Evolutionary conservation across 768 basidiomycete genomes (phyloP), one percentile per base, ranked within the genome.

Genomic region (Calocybe gangraenosa): DNA sequence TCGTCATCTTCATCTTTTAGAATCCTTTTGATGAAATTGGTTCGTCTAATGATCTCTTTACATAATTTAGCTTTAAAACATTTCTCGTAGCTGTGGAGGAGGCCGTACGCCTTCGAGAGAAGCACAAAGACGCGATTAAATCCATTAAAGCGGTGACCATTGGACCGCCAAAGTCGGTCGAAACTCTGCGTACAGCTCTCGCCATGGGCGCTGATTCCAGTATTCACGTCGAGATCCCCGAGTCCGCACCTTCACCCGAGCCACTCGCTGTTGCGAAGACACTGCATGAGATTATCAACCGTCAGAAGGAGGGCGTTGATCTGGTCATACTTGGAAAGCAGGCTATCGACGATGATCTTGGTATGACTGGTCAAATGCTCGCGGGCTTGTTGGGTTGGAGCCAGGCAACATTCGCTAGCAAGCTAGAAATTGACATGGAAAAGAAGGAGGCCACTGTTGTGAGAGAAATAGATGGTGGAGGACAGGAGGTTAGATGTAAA

Each of bases 21-120:
- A 98, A 98, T 66, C 95, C 96, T 0, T 98, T 97, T 58, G 95
- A 98, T 63, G 96, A 99, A 69, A 98, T 98, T 60, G 95, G 93
- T 93, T 44, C 42, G 67, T 55, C 23, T 38, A 23, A n/a, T 49
- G 25, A 30, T 32, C 7, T 20, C 5, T 44, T n/a, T n/a, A 28
- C 11, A 28, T 11, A 5, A 11, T 2, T 22, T 14, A 28, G 21
- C 13, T 11, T 10, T 30, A 19, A 15, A 32, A 19, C 8, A 18
- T 19, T 19, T 47, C 17, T 42, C 20, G 34, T 61, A 94, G 95
- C 95, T 44, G 87, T 99, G 44, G 96, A 99, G 68, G 96, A 98
- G 65, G 95, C 96, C 43, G 83, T 97, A 38, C 87, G 92, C 37
- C 70, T 97, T n/a, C 89, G 95, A 28, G 91, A 96, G 61, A 76